Conservation (phyloP, 192 early-diverging fungal genomes). For the Backusella parvicylindrica region DNA sequence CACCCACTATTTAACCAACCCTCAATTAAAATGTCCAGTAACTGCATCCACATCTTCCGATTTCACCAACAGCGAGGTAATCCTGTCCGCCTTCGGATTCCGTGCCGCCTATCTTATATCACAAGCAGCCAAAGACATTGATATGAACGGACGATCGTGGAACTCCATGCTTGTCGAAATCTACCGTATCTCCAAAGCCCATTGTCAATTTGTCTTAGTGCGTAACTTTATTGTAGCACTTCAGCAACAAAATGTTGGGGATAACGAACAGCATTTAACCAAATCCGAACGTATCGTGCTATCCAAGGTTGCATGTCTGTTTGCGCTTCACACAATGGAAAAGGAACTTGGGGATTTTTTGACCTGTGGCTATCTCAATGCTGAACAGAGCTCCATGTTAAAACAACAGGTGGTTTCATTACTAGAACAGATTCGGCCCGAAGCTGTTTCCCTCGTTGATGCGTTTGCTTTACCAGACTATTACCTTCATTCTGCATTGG, state of each 20-base stretch:
- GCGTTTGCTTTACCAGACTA: constrained; percentile 76
- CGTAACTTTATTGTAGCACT: constrained; percentile 69
- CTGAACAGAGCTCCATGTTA: constrained; percentile 45
- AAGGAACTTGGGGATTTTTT: constrained; percentile 65
- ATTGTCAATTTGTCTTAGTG: constrained; percentile 74
- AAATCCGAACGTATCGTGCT: constrained; percentile 30
- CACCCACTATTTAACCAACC: constrained; percentile 49
- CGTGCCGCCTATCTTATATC: constrained; percentile 65
- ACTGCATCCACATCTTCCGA: constrained; percentile 36
- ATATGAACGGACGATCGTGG: constrained; percentile 59
- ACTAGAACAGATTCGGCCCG: constrained; percentile 62
- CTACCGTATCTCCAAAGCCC: constrained; percentile 71
- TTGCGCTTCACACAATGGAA: constrained; percentile 64
- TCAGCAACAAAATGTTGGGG: constrained; percentile 17
- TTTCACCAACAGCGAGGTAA: constrained; percentile 54
- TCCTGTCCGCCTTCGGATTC: constrained; percentile 67
- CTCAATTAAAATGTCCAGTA: constrained; percentile 55
- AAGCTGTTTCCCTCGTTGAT: constrained; percentile 82
- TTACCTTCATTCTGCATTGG: constrained; percentile 73
- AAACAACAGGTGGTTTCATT: constrained; percentile 46
- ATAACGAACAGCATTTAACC: constrained; percentile 35
- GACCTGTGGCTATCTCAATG: constrained; percentile 47
- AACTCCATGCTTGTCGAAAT: constrained; percentile 79
- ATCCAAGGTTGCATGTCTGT: constrained; percentile 46
- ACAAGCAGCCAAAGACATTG: constrained; percentile 59